Conservation (phyloP, 176 grass and related monocot genomes). For the Ensete ventricosum region DNA sequence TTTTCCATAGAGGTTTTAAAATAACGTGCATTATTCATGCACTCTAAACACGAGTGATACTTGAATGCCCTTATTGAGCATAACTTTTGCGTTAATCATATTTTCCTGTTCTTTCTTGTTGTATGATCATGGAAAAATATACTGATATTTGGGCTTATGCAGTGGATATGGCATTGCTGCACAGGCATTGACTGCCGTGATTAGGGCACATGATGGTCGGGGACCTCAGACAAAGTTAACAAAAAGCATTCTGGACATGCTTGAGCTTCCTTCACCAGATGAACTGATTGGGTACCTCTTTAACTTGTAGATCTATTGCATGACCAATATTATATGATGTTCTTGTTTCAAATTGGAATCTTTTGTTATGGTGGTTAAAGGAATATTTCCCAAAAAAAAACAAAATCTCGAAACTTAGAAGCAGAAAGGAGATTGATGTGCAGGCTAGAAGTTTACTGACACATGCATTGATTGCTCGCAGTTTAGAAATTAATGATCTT, state of each 20-base stretch:
- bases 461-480: too few species aligned
- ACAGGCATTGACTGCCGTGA: conserved; percentile 82
- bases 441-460: not conserved
- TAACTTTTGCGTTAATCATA: not conserved
- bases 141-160: conserved; percentile 50
- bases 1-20: not conserved
- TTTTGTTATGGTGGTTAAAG: not conserved
- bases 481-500: too few species aligned
- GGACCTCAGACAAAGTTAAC: conserved; percentile 82
- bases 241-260: conserved; percentile 48
- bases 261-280: conserved; percentile 86
- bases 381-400: not conserved
- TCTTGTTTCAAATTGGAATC: not conserved
- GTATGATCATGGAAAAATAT: conserved; percentile 26
- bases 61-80: not conserved
- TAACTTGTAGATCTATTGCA: conserved; percentile 9
- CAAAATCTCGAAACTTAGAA: not conserved
- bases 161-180: conserved; percentile 99
- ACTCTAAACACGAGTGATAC: not conserved
- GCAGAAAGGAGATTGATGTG: not conserved
- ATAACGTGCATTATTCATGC: not conserved
- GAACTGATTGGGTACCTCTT: conserved; percentile 84
- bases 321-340: conserved; percentile 3
- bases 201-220: conserved; percentile 82
- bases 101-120: not conserved